Conservation (phyloP, 345 rosid species). For the Sisymbrium irio region DNA sequence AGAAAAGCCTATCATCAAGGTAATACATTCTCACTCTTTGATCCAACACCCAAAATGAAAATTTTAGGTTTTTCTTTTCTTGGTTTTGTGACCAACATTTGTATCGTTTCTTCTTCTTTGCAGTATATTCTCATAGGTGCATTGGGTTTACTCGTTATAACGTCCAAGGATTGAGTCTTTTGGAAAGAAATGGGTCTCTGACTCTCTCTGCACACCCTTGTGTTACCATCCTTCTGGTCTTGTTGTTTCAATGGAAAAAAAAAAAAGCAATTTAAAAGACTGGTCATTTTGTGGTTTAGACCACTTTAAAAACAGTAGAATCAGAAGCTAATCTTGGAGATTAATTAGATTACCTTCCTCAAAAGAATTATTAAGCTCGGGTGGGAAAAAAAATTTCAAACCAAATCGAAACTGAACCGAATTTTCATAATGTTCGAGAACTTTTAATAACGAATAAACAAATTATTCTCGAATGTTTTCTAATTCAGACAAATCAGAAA, state of each 20-base stretch:
- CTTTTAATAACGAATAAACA: background rate
- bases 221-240: background rate
- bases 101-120: constrained; percentile 28
- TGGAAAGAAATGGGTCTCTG: constrained; percentile 18
- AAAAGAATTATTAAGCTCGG: no score
- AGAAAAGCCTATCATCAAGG: constrained; percentile 91
- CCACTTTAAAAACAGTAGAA: constrained; percentile 14
- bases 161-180: constrained; percentile 68
- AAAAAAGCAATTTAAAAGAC: constrained; percentile 3
- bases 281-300: constrained; percentile 26
- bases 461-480: background rate
- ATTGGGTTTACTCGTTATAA: constrained; percentile 80
- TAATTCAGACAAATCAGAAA: background rate
- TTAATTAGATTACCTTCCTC: no score
- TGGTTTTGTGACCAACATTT: background rate
- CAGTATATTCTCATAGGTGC: constrained; percentile 88
- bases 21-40: constrained; percentile 14
- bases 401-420: background rate
- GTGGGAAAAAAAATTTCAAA: background rate
- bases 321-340: constrained; percentile 29
- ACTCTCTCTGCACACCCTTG: constrained; percentile 3
- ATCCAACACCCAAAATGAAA: background rate
- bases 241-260: constrained; percentile 15
- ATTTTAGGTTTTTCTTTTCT: no score
- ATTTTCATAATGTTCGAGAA: background rate